Conservation (phyloP, 1,284 basidiomycete species). For the Ganoderma boninense region DNA sequence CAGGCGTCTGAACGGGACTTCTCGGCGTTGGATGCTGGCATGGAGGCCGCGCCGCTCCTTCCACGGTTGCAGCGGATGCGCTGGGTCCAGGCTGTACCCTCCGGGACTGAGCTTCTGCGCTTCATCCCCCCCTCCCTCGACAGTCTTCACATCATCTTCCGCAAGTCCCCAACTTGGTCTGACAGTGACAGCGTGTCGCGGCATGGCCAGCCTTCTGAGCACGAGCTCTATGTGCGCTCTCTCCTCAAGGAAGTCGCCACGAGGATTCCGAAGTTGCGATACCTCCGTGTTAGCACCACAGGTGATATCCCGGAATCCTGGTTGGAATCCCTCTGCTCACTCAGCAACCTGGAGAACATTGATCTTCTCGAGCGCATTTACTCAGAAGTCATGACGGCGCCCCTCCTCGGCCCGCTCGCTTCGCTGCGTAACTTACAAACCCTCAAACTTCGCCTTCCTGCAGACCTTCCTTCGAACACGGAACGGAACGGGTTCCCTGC, state of each 20-base stretch:
- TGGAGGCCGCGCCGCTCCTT: slow-evolving; percentile 3
- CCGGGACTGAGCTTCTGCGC: slow-evolving; percentile 12
- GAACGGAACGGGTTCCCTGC: slow-evolving; percentile 17
- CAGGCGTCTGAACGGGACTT: neutral
- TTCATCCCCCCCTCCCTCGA: slow-evolving; percentile 17
- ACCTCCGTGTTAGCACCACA: slow-evolving; percentile 22
- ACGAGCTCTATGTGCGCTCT: slow-evolving; percentile 18
- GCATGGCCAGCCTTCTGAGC: neutral
- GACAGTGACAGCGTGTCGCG: neutral
- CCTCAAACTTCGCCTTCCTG: slow-evolving; percentile 21
- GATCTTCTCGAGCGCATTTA: slow-evolving; percentile 21
- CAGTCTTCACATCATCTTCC: slow-evolving; percentile 27
- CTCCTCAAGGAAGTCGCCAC: slow-evolving; percentile 10
- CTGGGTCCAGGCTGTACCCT: slow-evolving; percentile 17
- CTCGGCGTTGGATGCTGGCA: neutral
- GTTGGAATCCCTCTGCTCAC: slow-evolving; percentile 16
- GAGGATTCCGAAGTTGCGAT: slow-evolving; percentile 18
- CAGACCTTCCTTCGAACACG: neutral
- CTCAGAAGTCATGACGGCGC: slow-evolving; percentile 2
- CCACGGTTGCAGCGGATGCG: slow-evolving; percentile 18
- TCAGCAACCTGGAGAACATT: slow-evolving; percentile 17
- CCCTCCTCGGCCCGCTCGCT: slow-evolving; percentile 16
- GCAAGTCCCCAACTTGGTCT: neutral
- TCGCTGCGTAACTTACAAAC: slow-evolving; percentile 15
- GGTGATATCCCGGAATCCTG: slow-evolving; percentile 20